Evolutionary conservation across 2,329 filamentous ascomycete genomes (phyloP).

Genomic region (Alternaria burnsii): DNA sequence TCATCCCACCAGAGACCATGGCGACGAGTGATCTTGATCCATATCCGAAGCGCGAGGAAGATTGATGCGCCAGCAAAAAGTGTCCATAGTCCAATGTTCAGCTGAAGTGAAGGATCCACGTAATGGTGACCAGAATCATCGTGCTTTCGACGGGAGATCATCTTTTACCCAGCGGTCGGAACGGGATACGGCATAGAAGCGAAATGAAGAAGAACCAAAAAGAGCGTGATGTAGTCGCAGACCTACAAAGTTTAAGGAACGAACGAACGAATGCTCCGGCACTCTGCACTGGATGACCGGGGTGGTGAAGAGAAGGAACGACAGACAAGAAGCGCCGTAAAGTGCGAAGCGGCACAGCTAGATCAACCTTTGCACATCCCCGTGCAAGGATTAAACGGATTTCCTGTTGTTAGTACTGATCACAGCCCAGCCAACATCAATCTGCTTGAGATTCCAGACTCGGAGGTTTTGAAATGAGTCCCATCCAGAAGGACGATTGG

Average conservation of each 20-base stretch:
- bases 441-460: conserved; percentile 29
- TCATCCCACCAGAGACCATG: conserved; percentile 55
- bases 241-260: conserved; percentile 12
- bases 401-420: conserved; percentile 20
- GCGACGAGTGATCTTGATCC: conserved; percentile 49
- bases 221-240: conserved; percentile 8
- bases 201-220: conserved; percentile 15
- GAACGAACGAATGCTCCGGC: conserved; percentile 12
- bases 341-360: conserved; percentile 17
- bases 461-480: conserved; percentile 27
- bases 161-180: conserved; percentile 29
- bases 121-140: conserved; percentile 33
- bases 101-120: conserved; percentile 47
- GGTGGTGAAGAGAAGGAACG: conserved; percentile 11
- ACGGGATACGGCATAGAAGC: conserved; percentile 17
- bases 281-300: conserved; percentile 7
- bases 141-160: conserved; percentile 36
- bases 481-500: conserved; percentile 32
- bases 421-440: conserved; percentile 26
- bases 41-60: conserved; percentile 49
- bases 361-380: conserved; percentile 18
- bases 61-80: conserved; percentile 49
- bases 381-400: conserved; percentile 29
- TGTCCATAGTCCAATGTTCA: conserved; percentile 52
- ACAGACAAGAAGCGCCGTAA: conserved; percentile 17